Evolutionary conservation across 805 yeast genomes (phyloP).

Genomic region (Myxozyma nipponensis): DNA sequence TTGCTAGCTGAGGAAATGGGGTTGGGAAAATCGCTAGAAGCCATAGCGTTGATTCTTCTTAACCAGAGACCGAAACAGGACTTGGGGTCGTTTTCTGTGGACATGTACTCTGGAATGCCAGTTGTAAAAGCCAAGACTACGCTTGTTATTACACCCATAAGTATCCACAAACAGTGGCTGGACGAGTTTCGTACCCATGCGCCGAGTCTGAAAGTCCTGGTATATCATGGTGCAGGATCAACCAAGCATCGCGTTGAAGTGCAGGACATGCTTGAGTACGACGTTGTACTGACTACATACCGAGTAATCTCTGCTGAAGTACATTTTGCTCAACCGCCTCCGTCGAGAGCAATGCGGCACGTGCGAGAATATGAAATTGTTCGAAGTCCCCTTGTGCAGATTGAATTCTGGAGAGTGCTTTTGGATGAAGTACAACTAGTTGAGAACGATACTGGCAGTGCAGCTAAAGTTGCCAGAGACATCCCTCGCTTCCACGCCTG

Average conservation of each 20-base stretch:
- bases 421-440: conserved; percentile 96
- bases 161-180: conserved; percentile 82
- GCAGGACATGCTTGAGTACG: conserved; percentile 55
- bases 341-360: conserved; percentile 39
- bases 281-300: conserved; percentile 79
- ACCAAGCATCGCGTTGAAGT: conserved; percentile 40
- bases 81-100: conserved; percentile 3
- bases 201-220: conserved; percentile 56
- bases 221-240: conserved; percentile 44
- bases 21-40: conserved; percentile 88
- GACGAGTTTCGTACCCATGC: conserved; percentile 63
- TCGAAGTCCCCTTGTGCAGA: conserved; percentile 68
- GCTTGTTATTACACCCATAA: conserved; percentile 77
- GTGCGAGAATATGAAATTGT: conserved; percentile 25
- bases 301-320: conserved; percentile 66
- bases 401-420: conserved; percentile 85
- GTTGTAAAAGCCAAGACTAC: conserved; percentile 63
- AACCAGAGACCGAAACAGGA: conserved; percentile 50
- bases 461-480: conserved; percentile 73
- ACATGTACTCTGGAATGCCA: conserved; percentile 42
- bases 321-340: conserved; percentile 74
- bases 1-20: conserved; percentile 96
- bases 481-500: conserved; percentile 86
- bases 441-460: conserved; percentile 63
- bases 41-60: conserved; percentile 58